A percentile compares a stretch with the other conserved stretches of the same genome.
Conservation (phyloP, 1,139 yeast species). For the Yamadazyma songkhlaensis region DNA sequence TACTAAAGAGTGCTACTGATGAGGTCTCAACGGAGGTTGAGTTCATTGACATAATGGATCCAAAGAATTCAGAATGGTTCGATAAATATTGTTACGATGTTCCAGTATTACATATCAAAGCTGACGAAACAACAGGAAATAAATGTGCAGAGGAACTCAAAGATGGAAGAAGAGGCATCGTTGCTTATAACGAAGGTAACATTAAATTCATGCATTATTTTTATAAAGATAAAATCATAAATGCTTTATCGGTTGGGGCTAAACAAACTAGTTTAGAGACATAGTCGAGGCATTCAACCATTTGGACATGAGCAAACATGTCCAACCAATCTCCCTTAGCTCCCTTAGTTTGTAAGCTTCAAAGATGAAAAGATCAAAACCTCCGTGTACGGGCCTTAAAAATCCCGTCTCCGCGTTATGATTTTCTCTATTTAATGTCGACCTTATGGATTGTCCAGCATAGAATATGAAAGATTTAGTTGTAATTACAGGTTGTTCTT, state of each 20-base stretch:
- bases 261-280: too few relatives aligned
- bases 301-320: too few relatives aligned
- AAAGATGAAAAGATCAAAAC: too few relatives aligned
- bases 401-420: too few relatives aligned
- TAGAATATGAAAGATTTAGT: too few relatives aligned
- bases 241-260: conserved; percentile 1
- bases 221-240: conserved; percentile 50
- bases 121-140: conserved; percentile 18
- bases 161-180: conserved; percentile 3
- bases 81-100: conserved; percentile 86
- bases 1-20: conserved; percentile 43
- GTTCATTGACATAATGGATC: conserved; percentile 65
- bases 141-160: background rate
- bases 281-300: too few relatives aligned
- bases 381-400: too few relatives aligned
- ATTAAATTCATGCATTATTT: conserved; percentile 78
- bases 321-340: too few relatives aligned
- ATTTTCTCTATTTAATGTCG: too few relatives aligned
- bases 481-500: too few relatives aligned
- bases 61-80: conserved; percentile 70
- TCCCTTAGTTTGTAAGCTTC: too few relatives aligned
- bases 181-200: conserved; percentile 1
- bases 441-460: too few relatives aligned
- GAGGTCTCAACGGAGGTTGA: conserved; percentile 31
- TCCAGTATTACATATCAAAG: conserved; percentile 75